Evolutionary conservation across 163 green algal species (phyloP).

Genomic region (Scenedesmus sp.): DNA sequence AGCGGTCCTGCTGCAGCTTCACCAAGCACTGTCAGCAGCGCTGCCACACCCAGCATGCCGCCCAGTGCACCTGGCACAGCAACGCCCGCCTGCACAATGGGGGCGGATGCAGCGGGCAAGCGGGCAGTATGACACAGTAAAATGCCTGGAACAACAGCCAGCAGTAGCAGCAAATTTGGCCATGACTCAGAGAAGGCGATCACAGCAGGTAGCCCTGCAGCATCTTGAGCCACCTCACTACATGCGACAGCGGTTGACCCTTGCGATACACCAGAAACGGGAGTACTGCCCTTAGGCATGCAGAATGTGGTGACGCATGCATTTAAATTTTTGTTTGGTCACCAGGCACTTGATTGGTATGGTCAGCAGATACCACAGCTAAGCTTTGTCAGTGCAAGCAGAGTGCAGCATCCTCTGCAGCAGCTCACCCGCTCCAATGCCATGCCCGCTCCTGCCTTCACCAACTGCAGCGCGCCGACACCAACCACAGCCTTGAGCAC

Average conservation of each 20-base stretch:
- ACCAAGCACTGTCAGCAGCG: conserved; percentile 4
- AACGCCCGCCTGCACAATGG: background rate
- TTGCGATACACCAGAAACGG: no score
- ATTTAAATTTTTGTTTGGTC: no score
- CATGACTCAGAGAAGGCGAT: no score
- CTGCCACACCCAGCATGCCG: conserved; percentile 31
- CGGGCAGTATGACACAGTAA: background rate
- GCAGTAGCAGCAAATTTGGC: no score
- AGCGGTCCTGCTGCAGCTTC: background rate
- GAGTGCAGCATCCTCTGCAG: background rate
- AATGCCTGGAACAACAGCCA: no score
- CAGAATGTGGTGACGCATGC: no score
- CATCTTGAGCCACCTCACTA: no score
- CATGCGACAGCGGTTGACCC: no score
- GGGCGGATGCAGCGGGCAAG: background rate
- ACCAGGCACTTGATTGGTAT: no score
- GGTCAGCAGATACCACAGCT: no score
- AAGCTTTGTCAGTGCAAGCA: background rate
- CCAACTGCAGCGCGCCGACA: conserved; percentile 22
- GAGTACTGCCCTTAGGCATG: no score
- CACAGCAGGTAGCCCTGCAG: no score
- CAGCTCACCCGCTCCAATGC: conserved; percentile 1
- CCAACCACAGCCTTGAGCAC: conserved; percentile 14
- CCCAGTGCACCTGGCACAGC: conserved; percentile 6
- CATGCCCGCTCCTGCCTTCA: background rate